Conservation (phyloP, 192 early-diverging fungal genomes). For the Dimargaris cristalligena region DNA sequence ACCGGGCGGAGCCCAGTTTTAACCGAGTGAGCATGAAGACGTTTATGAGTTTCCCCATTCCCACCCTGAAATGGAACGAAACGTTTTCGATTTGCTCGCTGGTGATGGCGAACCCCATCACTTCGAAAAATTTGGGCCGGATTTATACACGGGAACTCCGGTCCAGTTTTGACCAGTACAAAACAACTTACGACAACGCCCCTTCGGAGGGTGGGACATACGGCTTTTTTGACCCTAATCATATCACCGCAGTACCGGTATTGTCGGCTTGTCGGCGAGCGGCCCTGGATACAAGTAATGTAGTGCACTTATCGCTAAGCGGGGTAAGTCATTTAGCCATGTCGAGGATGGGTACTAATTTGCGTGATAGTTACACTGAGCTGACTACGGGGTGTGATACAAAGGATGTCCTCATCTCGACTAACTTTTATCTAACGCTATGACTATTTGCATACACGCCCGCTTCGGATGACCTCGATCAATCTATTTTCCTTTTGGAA, state of each 20-base stretch:
- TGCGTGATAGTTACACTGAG: neutral
- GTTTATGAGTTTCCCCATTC: neutral
- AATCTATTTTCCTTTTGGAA: neutral
- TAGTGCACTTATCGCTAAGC: neutral
- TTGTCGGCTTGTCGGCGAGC: neutral
- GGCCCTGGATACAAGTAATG: neutral
- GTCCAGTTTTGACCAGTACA: neutral
- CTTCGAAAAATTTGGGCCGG: neutral
- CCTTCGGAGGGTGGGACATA: neutral
- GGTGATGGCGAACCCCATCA: neutral
- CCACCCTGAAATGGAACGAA: neutral
- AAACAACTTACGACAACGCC: neutral
- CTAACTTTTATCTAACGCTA: neutral
- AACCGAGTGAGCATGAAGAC: neutral
- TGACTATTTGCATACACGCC: neutral
- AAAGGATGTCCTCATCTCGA: too few species aligned
- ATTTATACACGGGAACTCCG: neutral
- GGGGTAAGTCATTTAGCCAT: neutral
- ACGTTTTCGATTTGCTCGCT: neutral
- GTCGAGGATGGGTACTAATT: neutral
- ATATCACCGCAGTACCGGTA: neutral
- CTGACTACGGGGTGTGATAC: too few species aligned
- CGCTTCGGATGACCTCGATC: neutral
- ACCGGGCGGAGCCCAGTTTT: neutral
- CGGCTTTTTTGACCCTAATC: neutral